Conservation (phyloP, 371 early-diverging fungal genomes). For the Blakeslea trispora region DNA sequence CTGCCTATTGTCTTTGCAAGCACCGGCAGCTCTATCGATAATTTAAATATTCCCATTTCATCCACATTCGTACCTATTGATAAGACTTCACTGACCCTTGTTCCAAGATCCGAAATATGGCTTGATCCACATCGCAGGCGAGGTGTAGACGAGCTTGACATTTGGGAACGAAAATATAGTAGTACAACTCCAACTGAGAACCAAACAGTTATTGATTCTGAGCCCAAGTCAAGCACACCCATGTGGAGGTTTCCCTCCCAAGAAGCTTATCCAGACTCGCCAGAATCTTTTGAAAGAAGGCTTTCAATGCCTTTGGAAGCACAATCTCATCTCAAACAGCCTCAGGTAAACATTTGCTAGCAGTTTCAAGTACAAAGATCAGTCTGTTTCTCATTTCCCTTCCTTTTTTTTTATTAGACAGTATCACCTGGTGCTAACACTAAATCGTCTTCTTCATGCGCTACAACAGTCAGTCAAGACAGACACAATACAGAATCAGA, state of each 20-base stretch:
- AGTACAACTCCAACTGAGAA: not conserved
- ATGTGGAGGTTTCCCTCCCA: constrained; percentile 18
- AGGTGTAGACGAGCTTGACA: constrained; percentile 45
- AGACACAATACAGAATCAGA: too few species aligned
- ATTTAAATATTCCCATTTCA: constrained; percentile 17
- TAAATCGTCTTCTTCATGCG: too few species aligned
- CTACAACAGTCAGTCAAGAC: too few species aligned
- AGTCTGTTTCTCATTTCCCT: too few species aligned
- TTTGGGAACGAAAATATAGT: constrained; percentile 42
- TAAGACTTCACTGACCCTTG: constrained; percentile 37
- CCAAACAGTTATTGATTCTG: constrained; percentile 5
- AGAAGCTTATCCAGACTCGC: constrained; percentile 29
- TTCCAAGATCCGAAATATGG: constrained; percentile 38
- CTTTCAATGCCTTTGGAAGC: not conserved
- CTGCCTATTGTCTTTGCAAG: constrained; percentile 14
- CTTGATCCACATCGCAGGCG: constrained; percentile 41
- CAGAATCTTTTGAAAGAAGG: constrained; percentile 15
- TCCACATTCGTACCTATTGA: constrained; percentile 17
- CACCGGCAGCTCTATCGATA: constrained; percentile 6
- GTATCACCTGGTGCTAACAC: too few species aligned
- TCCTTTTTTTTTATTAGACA: too few species aligned
- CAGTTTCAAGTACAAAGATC: too few species aligned
- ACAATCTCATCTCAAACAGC: too few species aligned
- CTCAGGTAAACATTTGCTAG: too few species aligned
- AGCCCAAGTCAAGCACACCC: constrained; percentile 2